Conservation (phyloP, 176 grass and related monocot genomes). For the Oryza nivara region DNA sequence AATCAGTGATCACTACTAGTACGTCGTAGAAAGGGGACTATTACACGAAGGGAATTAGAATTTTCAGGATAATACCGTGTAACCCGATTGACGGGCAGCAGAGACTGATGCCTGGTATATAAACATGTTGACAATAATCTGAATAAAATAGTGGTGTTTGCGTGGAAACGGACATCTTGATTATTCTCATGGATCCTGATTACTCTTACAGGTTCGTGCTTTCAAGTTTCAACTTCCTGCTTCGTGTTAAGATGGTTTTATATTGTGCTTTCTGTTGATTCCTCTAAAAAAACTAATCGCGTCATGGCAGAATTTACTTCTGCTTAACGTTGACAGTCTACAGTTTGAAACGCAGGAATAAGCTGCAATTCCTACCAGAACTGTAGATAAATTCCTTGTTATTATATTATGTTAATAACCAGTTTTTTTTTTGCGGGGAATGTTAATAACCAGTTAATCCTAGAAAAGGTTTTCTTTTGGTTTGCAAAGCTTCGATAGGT, state of each 20-base stretch:
- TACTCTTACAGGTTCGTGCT: background rate
- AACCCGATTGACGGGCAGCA: background rate
- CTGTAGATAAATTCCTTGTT: background rate
- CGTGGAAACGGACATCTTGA: background rate
- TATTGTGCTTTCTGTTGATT: background rate
- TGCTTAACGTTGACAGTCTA: background rate
- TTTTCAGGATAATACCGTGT: background rate
- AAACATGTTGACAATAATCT: background rate
- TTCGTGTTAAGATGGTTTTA: background rate
- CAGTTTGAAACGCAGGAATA: background rate
- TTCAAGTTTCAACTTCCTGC: background rate
- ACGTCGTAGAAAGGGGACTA: background rate
- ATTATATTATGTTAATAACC: background rate
- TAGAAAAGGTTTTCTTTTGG: background rate
- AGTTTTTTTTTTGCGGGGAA: background rate
- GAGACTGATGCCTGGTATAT: background rate
- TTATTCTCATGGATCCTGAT: background rate
- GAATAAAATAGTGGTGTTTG: constrained; percentile 30
- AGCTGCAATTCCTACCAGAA: background rate
- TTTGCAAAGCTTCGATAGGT: background rate
- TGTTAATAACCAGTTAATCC: background rate
- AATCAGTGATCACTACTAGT: background rate
- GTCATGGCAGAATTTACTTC: background rate
- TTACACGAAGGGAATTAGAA: background rate
- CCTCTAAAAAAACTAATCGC: too few relatives aligned